Conservation (phyloP, 176 grass and related monocot species). For the Saccharum spontaneum region DNA sequence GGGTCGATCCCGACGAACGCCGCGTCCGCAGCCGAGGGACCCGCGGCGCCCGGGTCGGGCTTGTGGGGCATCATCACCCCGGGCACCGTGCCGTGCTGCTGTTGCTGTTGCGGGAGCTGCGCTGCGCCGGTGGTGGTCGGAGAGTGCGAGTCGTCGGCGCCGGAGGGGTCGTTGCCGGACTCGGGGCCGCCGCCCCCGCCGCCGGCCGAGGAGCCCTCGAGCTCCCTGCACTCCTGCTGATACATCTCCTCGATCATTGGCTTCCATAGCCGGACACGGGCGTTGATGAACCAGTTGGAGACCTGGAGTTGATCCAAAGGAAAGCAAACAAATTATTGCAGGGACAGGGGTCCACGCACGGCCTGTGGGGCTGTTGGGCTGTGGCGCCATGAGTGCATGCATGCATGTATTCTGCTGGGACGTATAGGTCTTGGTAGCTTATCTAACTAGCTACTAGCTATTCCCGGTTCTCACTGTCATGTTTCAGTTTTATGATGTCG, state of each 20-base stretch:
- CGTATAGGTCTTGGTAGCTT: slow-evolving; percentile 16
- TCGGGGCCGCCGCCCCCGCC: slow-evolving; percentile 36
- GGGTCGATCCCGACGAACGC: slow-evolving; percentile 57
- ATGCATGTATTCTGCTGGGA: slow-evolving; percentile 26
- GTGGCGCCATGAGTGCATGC: slow-evolving; percentile 47
- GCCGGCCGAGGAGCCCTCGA: slow-evolving; percentile 56
- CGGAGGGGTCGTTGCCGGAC: slow-evolving; percentile 39
- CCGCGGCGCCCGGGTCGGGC: slow-evolving; percentile 45
- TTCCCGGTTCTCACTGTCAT: slow-evolving; percentile 19
- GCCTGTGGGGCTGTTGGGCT: not conserved
- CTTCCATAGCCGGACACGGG: slow-evolving; percentile 97
- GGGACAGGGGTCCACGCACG: slow-evolving; percentile 33
- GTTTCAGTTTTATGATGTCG: slow-evolving; percentile 26
- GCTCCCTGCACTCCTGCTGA: slow-evolving; percentile 77
- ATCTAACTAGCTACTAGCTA: not conserved
- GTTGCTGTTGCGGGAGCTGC: slow-evolving; percentile 41
- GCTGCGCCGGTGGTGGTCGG: slow-evolving; percentile 33
- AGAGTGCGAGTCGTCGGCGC: slow-evolving; percentile 48
- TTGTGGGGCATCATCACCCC: slow-evolving; percentile 50
- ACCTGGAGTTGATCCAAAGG: slow-evolving; percentile 66
- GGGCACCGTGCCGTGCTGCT: slow-evolving; percentile 33
- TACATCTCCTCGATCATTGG: slow-evolving; percentile 99
- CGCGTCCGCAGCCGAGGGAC: slow-evolving; percentile 34
- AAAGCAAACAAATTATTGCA: slow-evolving; percentile 51
- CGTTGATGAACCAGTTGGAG: slow-evolving; percentile 99